Conservation (phyloP, 148 eudicot species). For the Rhododendron henanense region DNA sequence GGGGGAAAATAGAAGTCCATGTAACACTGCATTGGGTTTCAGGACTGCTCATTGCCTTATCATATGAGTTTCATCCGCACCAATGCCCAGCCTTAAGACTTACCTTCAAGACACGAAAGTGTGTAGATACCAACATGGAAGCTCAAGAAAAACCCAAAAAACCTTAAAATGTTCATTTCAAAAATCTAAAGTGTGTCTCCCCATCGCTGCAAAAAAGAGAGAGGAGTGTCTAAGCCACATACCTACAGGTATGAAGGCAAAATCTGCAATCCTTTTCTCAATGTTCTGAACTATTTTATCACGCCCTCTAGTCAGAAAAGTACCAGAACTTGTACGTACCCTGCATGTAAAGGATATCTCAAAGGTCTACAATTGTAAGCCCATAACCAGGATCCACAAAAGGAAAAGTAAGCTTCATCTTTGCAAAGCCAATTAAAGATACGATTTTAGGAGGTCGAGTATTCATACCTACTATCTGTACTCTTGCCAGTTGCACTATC, state of each 20-base stretch:
- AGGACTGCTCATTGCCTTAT: neutral
- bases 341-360: slow-evolving; percentile 29
- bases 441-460: slow-evolving; percentile 8
- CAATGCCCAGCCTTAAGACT: neutral
- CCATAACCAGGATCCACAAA: neutral
- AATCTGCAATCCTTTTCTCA: slow-evolving; percentile 92
- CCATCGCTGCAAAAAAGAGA: neutral
- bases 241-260: slow-evolving; percentile 85
- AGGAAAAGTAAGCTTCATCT: neutral
- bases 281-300: slow-evolving; percentile 61
- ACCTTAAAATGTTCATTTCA: neutral
- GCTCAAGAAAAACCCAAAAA: neutral
- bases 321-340: slow-evolving; percentile 94
- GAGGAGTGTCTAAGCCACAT: slow-evolving; percentile 23
- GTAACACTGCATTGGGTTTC: neutral
- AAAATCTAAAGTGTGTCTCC: neutral
- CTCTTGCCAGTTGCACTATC: slow-evolving; percentile 83
- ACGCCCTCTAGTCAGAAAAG: slow-evolving; percentile 74
- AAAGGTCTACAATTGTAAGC: neutral
- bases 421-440: slow-evolving; percentile 1
- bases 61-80: neutral
- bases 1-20: neutral
- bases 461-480: slow-evolving; percentile 73
- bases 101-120: neutral
- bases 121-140: neutral